Evolutionary conservation across 2,329 filamentous ascomycete genomes (phyloP), one percentile per base, ranked within the genome.

Genomic region (Trichoderma sp.): DNA sequence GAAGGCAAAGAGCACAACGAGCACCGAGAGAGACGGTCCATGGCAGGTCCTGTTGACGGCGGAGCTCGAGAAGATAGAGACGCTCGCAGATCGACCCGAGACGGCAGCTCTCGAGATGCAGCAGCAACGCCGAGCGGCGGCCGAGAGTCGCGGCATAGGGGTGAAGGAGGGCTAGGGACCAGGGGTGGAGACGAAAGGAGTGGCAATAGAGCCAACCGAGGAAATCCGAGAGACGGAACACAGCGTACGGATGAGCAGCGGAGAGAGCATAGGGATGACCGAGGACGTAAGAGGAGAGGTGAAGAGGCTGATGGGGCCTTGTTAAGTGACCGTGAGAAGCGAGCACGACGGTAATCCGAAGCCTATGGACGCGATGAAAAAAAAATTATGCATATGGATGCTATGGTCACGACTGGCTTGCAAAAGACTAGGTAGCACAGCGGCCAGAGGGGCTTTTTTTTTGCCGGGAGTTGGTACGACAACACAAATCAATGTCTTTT

Each of bases 271-370:
- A 72, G 77, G 70, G 74, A 79, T 58, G 79, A 81, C 37, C 77
- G 79, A 15, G 75, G 77, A 37, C 76, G 79, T 68, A 77, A 80
- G 73, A 72, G 79, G 68, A 73, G 78, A 73, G 86, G 83, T 71
- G 84, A 86, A 69, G 85, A 86, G 61, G 81, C 81, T 22, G 73
- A 75, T n/a, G 79, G 77, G 39, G 70, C 72, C 22, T 68, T 77
- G 70, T 71, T 74, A 17, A 81, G 75, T 72, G 84, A 86, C 45
- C 79, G 83, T 68, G 85, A 87, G 69, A 88, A 88, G 80, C 80
- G 86, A 75, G 81, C 78, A 70, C 81, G 86, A 76, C 82, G 83
- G 73, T 86, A 52, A 60, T 57, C 48, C 35, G 29, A 17, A 50
- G 42, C 32, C 19, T 34, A n/a, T 52, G 59, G 45, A 63, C 35